Base-by-base conservation (phyloP, 176 grass and related monocot genomes). In the Calamus simplicifolius region DNA sequence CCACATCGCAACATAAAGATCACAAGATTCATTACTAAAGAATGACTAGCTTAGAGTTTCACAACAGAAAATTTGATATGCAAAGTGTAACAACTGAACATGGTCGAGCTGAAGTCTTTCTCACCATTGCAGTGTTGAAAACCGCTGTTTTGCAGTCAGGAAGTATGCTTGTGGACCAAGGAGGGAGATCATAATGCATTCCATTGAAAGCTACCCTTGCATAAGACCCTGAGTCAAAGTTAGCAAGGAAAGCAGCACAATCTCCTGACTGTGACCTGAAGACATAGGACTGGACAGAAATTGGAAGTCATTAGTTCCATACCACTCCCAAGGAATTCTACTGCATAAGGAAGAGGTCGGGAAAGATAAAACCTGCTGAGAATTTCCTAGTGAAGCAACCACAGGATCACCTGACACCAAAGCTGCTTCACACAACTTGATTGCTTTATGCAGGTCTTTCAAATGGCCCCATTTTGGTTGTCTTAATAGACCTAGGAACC, bases 401-500 rank as follows among this genome's bases (percentile, higher is more conserved):
- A 85, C 63, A 21, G 87, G 87, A 30, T 98, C 87, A 70, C 78
- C 87, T 52, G 73, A 74, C 66, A 88, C 70, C 74, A 98, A 69
- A 49, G 87, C 81, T 63, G 87, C 69, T 80, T 98, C 93, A 6
- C 87, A 98, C 69, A 98, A 73, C 63, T 98, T 98, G 59, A 98
- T 92, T 51, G 87, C 87, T 66, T 78, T 83, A 71, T 98, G 93
- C 63, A 98, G 77, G 63, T 98, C 87, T 63, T 70, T 98, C 64
- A 98, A 79, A 77, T 98, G 93, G 52, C 87, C 81, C 93, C 93
- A 98, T 81, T 92, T 92, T 78, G 87, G 93, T 82, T 98, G 79
- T 84, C 93, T 92, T 79, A 92, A 61, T 21, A 98, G 73, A 27
- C 93, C 93, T 98, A 43, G 8, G 8, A 43, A 43, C 3, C 8